These are phyloP conservation scores for Solanum dulcamara DNA, from an alignment of 257 asterid genomes.

Conservation along the genomic window DNA sequence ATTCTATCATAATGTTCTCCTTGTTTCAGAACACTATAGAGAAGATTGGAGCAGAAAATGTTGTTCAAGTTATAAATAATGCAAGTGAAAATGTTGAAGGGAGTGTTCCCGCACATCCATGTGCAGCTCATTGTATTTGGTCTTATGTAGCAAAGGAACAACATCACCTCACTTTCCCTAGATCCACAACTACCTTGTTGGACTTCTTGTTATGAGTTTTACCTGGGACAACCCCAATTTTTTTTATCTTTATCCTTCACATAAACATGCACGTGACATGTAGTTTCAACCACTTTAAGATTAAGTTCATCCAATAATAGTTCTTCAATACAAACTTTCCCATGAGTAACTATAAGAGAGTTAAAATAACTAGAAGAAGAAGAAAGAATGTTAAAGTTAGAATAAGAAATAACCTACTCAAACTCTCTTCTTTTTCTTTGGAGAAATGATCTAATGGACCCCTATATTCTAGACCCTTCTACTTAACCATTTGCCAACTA, in stretches of 20 bases:
- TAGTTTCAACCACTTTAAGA: neutral
- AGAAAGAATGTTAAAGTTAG: neutral
- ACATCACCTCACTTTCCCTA: neutral
- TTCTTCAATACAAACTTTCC: neutral
- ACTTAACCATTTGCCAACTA: too few relatives aligned
- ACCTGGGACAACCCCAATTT: neutral
- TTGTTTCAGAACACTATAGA: neutral
- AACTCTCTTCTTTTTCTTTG: too few relatives aligned
- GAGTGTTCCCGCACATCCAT: neutral
- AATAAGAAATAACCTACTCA: too few relatives aligned
- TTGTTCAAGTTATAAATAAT: neutral
- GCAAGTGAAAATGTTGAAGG: neutral
- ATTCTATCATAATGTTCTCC: neutral
- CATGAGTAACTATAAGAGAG: neutral
- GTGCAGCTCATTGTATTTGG: neutral
- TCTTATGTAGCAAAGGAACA: neutral
- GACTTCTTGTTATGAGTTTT: neutral
- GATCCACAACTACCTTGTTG: neutral
- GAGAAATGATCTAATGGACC: too few relatives aligned
- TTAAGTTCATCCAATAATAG: neutral
- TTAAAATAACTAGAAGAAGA: neutral
- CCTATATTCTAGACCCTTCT: too few relatives aligned
- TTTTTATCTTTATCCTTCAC: neutral
- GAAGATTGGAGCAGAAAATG: neutral
- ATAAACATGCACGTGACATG: neutral